Conservation (phyloP, 1,284 basidiomycete species). For the Marasmius tenuissimus region DNA sequence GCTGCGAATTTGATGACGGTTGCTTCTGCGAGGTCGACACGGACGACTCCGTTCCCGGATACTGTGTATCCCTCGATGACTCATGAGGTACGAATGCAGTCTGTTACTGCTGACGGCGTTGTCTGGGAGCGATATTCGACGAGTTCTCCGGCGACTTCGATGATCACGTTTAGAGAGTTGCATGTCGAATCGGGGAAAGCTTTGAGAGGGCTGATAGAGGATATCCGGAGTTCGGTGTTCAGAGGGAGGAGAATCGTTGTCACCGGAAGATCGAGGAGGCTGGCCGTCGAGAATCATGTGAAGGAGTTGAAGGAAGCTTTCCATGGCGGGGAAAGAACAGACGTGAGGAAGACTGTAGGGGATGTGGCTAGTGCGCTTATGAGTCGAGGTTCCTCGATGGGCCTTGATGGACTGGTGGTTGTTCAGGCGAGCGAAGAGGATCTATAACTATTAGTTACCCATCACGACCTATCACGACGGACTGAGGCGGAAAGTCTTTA, state of each 20-base stretch:
- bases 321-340: constrained; percentile 36
- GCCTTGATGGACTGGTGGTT: constrained; percentile 55
- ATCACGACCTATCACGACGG: too few species aligned
- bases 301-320: constrained; percentile 61
- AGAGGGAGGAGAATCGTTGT: constrained; percentile 55
- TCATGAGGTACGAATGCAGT: constrained; percentile 61
- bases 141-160: constrained; percentile 18
- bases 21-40: background rate
- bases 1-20: constrained; percentile 5
- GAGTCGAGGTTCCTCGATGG: constrained; percentile 47
- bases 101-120: constrained; percentile 71
- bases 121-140: constrained; percentile 54
- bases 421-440: constrained; percentile 54
- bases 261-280: constrained; percentile 67
- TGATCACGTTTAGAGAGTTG: constrained; percentile 58
- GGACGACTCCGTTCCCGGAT: constrained; percentile 42
- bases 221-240: constrained; percentile 20
- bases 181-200: constrained; percentile 44
- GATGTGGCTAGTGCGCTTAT: constrained; percentile 79
- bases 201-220: constrained; percentile 44
- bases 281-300: constrained; percentile 64
- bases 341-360: constrained; percentile 79
- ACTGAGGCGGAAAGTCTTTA: too few species aligned
- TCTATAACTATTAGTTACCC: too few species aligned
- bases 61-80: constrained; percentile 62